A percentile compares a stretch with the other conserved stretches of the same genome.
phyloP scores from a whole-genome alignment of 2,329 filamentous ascomycete species.

The Fusarium humuli region DNA sequence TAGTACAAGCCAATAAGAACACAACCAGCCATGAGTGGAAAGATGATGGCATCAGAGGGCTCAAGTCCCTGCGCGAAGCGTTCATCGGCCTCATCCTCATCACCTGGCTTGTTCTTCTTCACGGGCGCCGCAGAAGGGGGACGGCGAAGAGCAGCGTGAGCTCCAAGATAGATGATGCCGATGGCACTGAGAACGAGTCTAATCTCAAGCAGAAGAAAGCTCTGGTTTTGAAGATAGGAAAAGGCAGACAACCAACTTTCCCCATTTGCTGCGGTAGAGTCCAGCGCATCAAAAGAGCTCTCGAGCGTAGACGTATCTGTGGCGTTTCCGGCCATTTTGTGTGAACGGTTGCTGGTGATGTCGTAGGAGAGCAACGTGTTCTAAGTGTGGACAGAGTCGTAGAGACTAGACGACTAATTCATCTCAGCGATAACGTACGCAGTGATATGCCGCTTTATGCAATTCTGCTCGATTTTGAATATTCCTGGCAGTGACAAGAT shows the following conservation, averaged over 20 bases:
- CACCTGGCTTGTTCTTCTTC: conserved; percentile 59
- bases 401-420: not conserved
- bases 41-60: conserved; percentile 83
- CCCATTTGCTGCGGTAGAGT: conserved; percentile 46
- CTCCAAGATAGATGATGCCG: conserved; percentile 84
- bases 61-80: conserved; percentile 63
- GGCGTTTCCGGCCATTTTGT: conserved; percentile 43
- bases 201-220: conserved; percentile 59
- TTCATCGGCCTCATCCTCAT: conserved; percentile 63
- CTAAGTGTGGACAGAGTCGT: conserved; percentile 13
- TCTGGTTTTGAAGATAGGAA: conserved; percentile 50
- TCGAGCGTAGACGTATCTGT: conserved; percentile 23
- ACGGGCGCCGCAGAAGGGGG: conserved; percentile 80
- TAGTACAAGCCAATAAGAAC: conserved; percentile 84
- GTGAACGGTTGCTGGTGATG: conserved; percentile 5
- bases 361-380: conserved; percentile 39
- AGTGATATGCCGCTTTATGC: not conserved
- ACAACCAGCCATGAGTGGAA: conserved; percentile 80
- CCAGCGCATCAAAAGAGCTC: conserved; percentile 48
- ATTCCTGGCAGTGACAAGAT: not conserved
- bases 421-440: conserved; percentile 2
- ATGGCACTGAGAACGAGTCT: conserved; percentile 74
- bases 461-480: no score
- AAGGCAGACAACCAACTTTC: conserved; percentile 43
- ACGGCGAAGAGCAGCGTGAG: conserved; percentile 85